Evolutionary conservation across 106 monocot genomes (phyloP).

Genomic region (Chionographis japonica): DNA sequence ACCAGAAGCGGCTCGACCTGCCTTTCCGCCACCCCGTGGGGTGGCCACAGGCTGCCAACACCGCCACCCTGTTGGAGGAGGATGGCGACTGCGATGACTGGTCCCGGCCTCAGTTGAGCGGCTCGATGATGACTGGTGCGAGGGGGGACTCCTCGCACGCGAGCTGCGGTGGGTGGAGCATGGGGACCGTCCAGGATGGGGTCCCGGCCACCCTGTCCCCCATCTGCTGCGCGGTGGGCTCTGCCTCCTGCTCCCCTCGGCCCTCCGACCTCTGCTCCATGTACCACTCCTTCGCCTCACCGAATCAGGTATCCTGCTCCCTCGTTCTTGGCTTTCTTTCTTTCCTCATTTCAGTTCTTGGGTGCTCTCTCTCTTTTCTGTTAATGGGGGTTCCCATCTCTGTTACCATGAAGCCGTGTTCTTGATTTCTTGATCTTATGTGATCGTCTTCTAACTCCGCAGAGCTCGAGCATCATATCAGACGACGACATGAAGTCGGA

Average conservation of each 20-base stretch:
- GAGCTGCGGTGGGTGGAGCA: slow-evolving; percentile 17
- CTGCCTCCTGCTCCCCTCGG: background rate
- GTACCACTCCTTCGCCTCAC: slow-evolving; percentile 1
- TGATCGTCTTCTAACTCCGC: too few species aligned
- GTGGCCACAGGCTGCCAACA: background rate
- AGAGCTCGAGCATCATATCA: slow-evolving; percentile 3
- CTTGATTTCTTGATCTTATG: too few species aligned
- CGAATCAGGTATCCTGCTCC: background rate
- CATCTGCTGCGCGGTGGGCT: slow-evolving; percentile 25
- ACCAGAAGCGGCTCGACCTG: slow-evolving; percentile 7
- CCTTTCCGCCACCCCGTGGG: background rate
- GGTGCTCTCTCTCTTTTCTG: background rate
- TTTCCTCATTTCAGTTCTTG: background rate
- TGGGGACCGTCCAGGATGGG: slow-evolving; percentile 10
- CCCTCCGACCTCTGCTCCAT: background rate
- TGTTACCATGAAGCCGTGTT: too few species aligned
- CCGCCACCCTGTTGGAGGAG: background rate
- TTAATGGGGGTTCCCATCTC: background rate
- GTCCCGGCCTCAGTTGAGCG: background rate
- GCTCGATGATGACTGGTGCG: background rate
- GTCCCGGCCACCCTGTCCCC: slow-evolving; percentile 23
- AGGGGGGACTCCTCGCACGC: slow-evolving; percentile 2
- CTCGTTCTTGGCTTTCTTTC: too few species aligned
- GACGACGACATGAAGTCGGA: slow-evolving; percentile 4
- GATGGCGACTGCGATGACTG: background rate